Evolutionary conservation across 257 asterid genomes (phyloP).

Genomic region (Primulina tabacum): DNA sequence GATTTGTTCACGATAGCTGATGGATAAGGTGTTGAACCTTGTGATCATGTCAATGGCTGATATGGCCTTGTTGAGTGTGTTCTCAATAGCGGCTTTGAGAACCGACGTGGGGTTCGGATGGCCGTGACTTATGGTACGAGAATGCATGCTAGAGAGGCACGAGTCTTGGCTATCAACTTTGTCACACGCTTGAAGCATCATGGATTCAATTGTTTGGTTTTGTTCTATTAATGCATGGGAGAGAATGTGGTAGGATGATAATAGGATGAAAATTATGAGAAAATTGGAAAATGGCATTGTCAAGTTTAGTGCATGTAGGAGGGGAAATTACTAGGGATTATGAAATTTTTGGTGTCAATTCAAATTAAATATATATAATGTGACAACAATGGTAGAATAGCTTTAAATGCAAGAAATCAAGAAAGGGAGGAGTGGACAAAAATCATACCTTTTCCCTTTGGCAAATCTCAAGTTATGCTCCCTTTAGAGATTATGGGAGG

Average conservation of each 20-base stretch:
- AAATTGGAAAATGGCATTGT: slow-evolving; percentile 35
- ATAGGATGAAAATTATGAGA: slow-evolving; percentile 27
- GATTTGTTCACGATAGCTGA: slow-evolving; percentile 61
- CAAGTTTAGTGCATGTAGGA: background rate
- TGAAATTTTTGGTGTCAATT: slow-evolving; percentile 7
- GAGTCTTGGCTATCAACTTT: slow-evolving; percentile 42
- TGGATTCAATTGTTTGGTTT: slow-evolving; percentile 43
- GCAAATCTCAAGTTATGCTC: slow-evolving; percentile 56
- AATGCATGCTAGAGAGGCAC: slow-evolving; percentile 53
- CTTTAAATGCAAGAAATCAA: slow-evolving; percentile 45
- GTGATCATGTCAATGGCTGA: slow-evolving; percentile 49
- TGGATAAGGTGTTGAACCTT: slow-evolving; percentile 64
- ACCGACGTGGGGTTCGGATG: slow-evolving; percentile 34
- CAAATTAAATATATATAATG: slow-evolving; percentile 17
- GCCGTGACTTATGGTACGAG: slow-evolving; percentile 28
- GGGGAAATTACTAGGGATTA: background rate
- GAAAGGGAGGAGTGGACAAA: slow-evolving; percentile 39
- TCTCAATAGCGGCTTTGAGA: slow-evolving; percentile 57
- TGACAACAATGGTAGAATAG: slow-evolving; percentile 32
- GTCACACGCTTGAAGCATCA: slow-evolving; percentile 59
- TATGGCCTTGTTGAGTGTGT: slow-evolving; percentile 60
- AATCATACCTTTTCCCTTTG: slow-evolving; percentile 33
- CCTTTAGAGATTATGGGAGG: slow-evolving; percentile 8
- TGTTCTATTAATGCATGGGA: slow-evolving; percentile 35
- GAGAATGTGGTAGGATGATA: slow-evolving; percentile 30